Evolutionary conservation across 2,329 filamentous ascomycete genomes (phyloP).

Genomic region (Arthrobotrys pseudoclavata): DNA sequence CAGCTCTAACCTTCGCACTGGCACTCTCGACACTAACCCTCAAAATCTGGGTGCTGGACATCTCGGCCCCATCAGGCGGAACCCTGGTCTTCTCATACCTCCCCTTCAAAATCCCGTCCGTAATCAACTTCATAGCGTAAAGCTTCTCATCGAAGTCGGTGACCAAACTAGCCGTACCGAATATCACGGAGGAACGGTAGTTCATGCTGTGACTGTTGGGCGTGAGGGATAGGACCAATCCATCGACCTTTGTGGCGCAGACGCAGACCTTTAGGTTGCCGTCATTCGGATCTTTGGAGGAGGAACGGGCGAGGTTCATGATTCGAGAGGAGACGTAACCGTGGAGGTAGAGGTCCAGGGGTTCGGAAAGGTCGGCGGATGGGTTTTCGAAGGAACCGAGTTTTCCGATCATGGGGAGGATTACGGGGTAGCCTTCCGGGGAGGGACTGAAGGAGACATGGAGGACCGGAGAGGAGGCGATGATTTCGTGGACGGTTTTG

Average conservation of each 20-base stretch:
- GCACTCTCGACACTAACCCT: slow-evolving; percentile 77
- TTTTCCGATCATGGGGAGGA: slow-evolving; percentile 87
- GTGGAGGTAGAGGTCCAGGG: slow-evolving; percentile 83
- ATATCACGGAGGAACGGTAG: slow-evolving; percentile 83
- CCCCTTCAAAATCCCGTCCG: slow-evolving; percentile 77
- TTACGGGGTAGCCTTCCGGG: slow-evolving; percentile 78
- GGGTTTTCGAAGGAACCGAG: slow-evolving; percentile 79
- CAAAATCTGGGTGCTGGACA: slow-evolving; percentile 80
- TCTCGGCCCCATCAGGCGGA: slow-evolving; percentile 79
- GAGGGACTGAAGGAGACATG: slow-evolving; percentile 81
- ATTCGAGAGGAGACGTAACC: slow-evolving; percentile 85
- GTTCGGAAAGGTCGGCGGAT: slow-evolving; percentile 74
- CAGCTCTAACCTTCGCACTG: slow-evolving; percentile 80
- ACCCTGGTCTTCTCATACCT: slow-evolving; percentile 79
- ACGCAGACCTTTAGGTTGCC: slow-evolving; percentile 77
- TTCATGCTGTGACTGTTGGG: slow-evolving; percentile 87
- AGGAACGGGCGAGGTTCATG: slow-evolving; percentile 73
- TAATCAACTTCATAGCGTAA: slow-evolving; percentile 83
- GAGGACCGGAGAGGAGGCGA: slow-evolving; percentile 80
- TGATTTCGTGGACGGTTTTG: slow-evolving; percentile 78
- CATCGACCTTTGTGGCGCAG: slow-evolving; percentile 81
- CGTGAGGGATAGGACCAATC: slow-evolving; percentile 82
- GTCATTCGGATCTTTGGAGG: slow-evolving; percentile 61
- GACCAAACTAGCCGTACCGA: slow-evolving; percentile 79
- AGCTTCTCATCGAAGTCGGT: slow-evolving; percentile 78